phyloP scores from a whole-genome alignment of 2,329 filamentous ascomycete genomes.

The Aspergillus neoniger region DNA sequence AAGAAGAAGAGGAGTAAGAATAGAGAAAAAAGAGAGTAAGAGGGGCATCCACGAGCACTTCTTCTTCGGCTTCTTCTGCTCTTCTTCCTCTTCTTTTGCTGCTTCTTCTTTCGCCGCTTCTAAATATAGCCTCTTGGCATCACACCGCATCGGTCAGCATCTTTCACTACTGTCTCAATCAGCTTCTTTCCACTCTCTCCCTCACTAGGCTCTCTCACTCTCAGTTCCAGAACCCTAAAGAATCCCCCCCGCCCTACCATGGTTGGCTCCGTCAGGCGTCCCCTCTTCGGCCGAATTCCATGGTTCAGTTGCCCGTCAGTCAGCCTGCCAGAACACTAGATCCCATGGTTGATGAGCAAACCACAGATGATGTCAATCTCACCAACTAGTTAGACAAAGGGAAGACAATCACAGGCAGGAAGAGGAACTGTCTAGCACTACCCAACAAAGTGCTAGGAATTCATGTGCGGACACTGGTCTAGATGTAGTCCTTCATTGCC shows the following conservation, averaged over 20 bases:
- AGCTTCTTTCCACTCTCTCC: background rate
- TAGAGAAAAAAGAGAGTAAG: background rate
- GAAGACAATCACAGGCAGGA: background rate
- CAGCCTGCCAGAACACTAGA: background rate
- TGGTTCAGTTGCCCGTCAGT: background rate
- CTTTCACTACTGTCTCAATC: background rate
- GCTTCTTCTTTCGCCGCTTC: background rate
- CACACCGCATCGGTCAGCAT: constrained; percentile 3
- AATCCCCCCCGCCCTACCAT: background rate
- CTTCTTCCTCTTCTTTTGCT: too few species aligned
- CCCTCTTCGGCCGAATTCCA: too few species aligned
- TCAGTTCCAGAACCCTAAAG: background rate
- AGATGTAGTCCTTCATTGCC: background rate
- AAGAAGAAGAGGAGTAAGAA: background rate
- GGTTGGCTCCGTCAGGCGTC: too few species aligned
- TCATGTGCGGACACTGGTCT: background rate
- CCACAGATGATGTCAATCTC: too few species aligned
- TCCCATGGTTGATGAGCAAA: too few species aligned
- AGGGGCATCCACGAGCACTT: background rate
- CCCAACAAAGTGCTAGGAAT: background rate
- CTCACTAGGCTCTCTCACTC: background rate
- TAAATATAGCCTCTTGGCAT: constrained; percentile 11
- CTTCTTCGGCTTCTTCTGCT: too few species aligned
- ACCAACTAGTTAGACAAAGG: background rate
- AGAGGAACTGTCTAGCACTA: background rate